These are phyloP conservation scores for Suillus subluteus DNA, from an alignment of 768 basidiomycete species.

Conservation along the genomic window DNA sequence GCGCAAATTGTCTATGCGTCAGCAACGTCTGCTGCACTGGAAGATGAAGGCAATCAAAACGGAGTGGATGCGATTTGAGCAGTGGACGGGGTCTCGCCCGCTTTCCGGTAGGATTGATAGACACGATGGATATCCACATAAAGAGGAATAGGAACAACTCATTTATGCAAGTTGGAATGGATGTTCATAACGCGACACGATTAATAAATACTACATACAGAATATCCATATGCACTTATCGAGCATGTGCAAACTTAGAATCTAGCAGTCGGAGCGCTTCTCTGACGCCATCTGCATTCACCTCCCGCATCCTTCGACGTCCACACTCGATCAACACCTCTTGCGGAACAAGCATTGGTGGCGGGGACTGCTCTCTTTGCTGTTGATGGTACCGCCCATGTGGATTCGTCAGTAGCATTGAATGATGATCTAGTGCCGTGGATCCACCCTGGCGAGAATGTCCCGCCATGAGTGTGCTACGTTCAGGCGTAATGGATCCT, in stretches of 20 bases:
- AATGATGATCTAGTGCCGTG: conserved; percentile 31
- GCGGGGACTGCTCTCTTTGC: conserved; percentile 43
- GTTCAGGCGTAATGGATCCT: conserved; percentile 53
- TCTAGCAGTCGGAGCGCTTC: conserved; percentile 80
- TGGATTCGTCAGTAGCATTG: conserved; percentile 56
- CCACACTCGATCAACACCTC: conserved; percentile 67
- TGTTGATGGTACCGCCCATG: conserved; percentile 55
- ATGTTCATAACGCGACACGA: conserved; percentile 6
- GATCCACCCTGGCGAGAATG: conserved; percentile 18
- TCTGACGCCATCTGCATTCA: conserved; percentile 71
- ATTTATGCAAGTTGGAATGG: conserved; percentile 1
- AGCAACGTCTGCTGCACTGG: conserved; percentile 41
- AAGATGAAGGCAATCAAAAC: conserved; percentile 37
- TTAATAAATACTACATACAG: conserved; percentile 10
- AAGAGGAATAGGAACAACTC: conserved; percentile 7
- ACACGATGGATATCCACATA: not conserved
- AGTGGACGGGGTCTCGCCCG: not conserved
- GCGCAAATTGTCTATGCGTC: conserved; percentile 32
- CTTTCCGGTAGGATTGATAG: conserved; percentile 2
- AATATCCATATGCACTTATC: conserved; percentile 23
- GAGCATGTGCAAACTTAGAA: conserved; percentile 52
- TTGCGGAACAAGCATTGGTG: conserved; percentile 60
- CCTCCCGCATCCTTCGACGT: conserved; percentile 62
- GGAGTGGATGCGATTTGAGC: conserved; percentile 27
- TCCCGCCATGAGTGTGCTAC: conserved; percentile 16